Conservation (phyloP, 2,329 filamentous ascomycete genomes). For the Sarocladium strictum region DNA sequence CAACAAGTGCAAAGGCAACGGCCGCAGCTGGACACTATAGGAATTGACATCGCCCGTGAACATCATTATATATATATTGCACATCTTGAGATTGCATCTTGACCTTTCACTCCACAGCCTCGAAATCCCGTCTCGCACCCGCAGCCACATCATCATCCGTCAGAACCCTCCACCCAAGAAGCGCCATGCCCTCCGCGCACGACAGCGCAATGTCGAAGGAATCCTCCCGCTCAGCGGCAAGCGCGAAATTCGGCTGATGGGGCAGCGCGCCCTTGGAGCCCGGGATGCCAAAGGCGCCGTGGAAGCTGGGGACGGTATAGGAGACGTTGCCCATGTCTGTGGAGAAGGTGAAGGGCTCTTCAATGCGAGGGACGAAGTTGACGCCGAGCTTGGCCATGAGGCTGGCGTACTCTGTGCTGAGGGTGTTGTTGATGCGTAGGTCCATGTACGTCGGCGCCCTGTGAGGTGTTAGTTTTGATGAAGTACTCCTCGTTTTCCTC, state of each 20-base stretch:
- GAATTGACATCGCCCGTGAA: too few relatives aligned
- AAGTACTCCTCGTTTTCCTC: too few relatives aligned
- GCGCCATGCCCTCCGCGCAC: slow-evolving; percentile 39
- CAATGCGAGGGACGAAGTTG: slow-evolving; percentile 26
- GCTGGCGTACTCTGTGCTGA: slow-evolving; percentile 36
- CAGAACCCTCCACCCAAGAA: slow-evolving; percentile 26
- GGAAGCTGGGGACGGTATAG: slow-evolving; percentile 39
- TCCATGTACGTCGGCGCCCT: slow-evolving; percentile 32
- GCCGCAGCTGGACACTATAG: too few relatives aligned
- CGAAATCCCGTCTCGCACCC: not conserved
- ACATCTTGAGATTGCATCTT: too few relatives aligned
- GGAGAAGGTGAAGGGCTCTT: slow-evolving; percentile 32
- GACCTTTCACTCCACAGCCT: not conserved
- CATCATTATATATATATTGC: too few relatives aligned
- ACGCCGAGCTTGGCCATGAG: slow-evolving; percentile 36
- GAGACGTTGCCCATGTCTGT: slow-evolving; percentile 49
- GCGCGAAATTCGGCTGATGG: slow-evolving; percentile 37
- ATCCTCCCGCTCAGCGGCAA: slow-evolving; percentile 34
- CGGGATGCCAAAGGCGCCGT: slow-evolving; percentile 41
- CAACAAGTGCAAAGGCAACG: too few relatives aligned
- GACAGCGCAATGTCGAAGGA: slow-evolving; percentile 34
- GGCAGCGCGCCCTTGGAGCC: slow-evolving; percentile 27
- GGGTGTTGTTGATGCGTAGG: slow-evolving; percentile 35
- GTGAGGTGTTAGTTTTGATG: slow-evolving; percentile 10
- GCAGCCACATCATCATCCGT: slow-evolving; percentile 13